phyloP scores from a whole-genome alignment of 495 filamentous ascomycete genomes.

The Recurvomyces mirabilis region DNA sequence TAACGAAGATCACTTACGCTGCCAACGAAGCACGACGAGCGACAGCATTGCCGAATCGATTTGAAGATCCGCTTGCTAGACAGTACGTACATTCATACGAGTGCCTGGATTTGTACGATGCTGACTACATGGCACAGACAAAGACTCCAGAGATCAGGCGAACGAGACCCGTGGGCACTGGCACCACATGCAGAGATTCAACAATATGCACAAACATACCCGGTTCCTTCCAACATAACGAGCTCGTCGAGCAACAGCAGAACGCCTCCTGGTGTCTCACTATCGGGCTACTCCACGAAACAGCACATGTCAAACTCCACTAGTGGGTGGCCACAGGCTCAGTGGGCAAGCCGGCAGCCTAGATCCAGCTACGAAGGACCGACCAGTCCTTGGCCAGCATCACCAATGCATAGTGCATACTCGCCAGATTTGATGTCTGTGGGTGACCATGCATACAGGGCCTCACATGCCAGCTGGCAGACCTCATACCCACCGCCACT shows the following conservation, averaged over 20 bases:
- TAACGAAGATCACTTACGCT: not conserved
- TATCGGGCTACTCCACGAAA: no score
- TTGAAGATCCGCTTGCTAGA: slow-evolving; percentile 14
- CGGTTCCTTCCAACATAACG: not conserved
- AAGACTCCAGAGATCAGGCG: slow-evolving; percentile 4
- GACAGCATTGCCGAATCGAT: slow-evolving; percentile 1
- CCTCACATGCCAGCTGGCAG: slow-evolving; percentile 1
- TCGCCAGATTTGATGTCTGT: not conserved
- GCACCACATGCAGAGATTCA: not conserved
- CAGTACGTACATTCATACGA: slow-evolving; percentile 6
- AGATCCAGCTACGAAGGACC: no score
- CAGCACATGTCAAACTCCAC: no score
- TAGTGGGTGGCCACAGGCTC: no score
- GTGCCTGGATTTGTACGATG: not conserved
- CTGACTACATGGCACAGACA: slow-evolving; percentile 8
- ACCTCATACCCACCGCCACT: slow-evolving; percentile 3
- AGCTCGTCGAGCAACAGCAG: not conserved
- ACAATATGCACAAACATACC: slow-evolving; percentile 14
- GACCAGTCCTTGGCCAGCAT: slow-evolving; percentile 7
- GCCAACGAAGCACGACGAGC: not conserved
- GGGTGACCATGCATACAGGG: not conserved
- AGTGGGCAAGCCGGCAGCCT: no score
- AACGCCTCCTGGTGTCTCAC: no score
- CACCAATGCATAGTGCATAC: slow-evolving; percentile 3
- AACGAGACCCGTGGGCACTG: slow-evolving; percentile 9